These are phyloP conservation scores for Aspergillus sojae DNA, from an alignment of 2,329 filamentous ascomycete genomes.

Conservation along the genomic window DNA sequence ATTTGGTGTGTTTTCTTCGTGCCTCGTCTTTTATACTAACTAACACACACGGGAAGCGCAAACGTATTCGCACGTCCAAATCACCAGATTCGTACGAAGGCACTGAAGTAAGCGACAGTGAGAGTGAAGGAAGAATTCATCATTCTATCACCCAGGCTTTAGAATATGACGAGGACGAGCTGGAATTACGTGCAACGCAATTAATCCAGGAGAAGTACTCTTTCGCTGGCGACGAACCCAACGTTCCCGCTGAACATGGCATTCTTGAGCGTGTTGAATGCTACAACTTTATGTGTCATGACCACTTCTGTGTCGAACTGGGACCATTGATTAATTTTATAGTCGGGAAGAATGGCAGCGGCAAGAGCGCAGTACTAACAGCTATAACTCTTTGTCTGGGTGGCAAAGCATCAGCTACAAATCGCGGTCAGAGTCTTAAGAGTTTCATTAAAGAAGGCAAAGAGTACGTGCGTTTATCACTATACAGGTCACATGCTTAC, in stretches of 20 bases:
- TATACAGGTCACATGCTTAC: conserved; percentile 5
- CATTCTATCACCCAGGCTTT: conserved; percentile 25
- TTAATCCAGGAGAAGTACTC: conserved; percentile 57
- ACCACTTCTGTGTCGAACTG: conserved; percentile 76
- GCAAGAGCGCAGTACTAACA: conserved; percentile 93
- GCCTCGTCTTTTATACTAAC: conserved; percentile 4
- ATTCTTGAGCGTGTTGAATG: conserved; percentile 87
- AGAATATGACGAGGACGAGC: conserved; percentile 39
- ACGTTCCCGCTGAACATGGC: conserved; percentile 76
- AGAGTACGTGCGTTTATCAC: conserved; percentile 58
- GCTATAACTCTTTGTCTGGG: conserved; percentile 93
- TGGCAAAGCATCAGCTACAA: conserved; percentile 89
- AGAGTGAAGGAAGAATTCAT: conserved; percentile 15
- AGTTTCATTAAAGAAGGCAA: conserved; percentile 87
- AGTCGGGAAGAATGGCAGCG: conserved; percentile 94
- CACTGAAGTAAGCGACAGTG: conserved; percentile 25
- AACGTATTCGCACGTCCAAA: conserved; percentile 44
- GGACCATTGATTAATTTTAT: conserved; percentile 98
- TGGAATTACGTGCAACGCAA: conserved; percentile 66
- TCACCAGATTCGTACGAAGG: conserved; percentile 21
- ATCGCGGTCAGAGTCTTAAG: conserved; percentile 86
- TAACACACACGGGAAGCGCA: conserved; percentile 37
- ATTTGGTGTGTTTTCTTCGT: conserved; percentile 31
- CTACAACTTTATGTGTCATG: conserved; percentile 96
- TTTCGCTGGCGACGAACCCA: conserved; percentile 60